Evolutionary conservation across 1,284 basidiomycete species (phyloP), one percentile per base, ranked within the genome.

Genomic region (Heterobasidion parviporum): DNA sequence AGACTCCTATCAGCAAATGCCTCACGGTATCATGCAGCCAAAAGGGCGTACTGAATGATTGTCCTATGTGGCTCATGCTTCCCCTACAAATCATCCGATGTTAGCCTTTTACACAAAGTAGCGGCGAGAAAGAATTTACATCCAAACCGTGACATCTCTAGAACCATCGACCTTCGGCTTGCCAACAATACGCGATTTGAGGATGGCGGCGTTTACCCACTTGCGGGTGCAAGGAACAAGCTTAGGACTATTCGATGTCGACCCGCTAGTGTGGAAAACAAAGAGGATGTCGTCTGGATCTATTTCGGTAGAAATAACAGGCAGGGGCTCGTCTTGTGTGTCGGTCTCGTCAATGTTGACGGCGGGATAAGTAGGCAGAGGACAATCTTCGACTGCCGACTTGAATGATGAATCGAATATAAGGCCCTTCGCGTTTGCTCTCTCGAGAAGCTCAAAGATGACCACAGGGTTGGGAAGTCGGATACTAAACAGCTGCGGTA

Each of bases 201-300:
- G 62, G 52, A 83, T 71, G 8, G 80, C 78, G 38, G 76, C 67
- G 55, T 77, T 70, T 38, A 88, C 58, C 85, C 86, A 88, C 47
- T 70, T 73, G 61, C 79, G 80, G 63, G 68, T 84, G 66, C 82
- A 82, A 9, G 82, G 84, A 0, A 89, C 82, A 34, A 88, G 79
- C 63, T 87, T 89, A 2, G 85, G 85, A 61, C 78, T 82, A 53
- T 85, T 85, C 41, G 85, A 87, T 16, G 87, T 88, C 44, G 85
- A 87, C 15, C 85, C 85, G 55, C 81, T 83, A 15, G 86, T 88
- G 66, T 88, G 85, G 72, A 87, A 87, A 55, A 87, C 74, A 72
- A 87, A 85, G 32, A 78, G 74, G 6, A 72, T 72, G 49, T 77
- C 74, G 60, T 82, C 76, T 1, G 38, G 46, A 57, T 52, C n/a